These are phyloP conservation scores for Cladosporium sp. DNA, from an alignment of 2,329 filamentous ascomycete genomes.

Conservation along the genomic window DNA sequence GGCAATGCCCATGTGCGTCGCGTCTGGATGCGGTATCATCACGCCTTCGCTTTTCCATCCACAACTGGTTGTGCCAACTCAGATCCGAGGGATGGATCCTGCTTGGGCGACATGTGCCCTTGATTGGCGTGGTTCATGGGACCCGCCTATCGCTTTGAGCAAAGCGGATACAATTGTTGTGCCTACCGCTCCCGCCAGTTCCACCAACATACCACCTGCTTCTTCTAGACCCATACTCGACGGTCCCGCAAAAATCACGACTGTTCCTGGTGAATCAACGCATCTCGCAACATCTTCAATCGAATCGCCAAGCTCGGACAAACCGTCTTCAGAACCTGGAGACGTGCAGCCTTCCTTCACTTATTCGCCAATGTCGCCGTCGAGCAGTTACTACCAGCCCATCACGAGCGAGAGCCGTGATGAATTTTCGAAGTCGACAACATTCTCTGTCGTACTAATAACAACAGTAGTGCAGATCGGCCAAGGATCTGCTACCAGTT, in stretches of 20 bases:
- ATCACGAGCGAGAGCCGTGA: not conserved
- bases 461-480: not conserved
- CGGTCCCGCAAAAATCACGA: not conserved
- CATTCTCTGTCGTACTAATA: not conserved
- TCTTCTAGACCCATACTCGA: not conserved
- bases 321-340: not conserved
- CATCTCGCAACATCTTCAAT: not conserved
- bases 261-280: not conserved
- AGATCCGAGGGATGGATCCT: constrained; percentile 23
- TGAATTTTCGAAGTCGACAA: not conserved
- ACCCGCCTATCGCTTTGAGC: constrained; percentile 22
- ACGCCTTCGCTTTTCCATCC: constrained; percentile 20
- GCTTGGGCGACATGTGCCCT: constrained; percentile 23
- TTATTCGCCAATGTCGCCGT: not conserved
- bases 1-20: constrained; percentile 3
- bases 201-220: not conserved
- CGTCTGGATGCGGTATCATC: constrained; percentile 17
- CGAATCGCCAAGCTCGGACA: not conserved
- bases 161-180: not conserved
- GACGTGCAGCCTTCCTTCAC: not conserved
- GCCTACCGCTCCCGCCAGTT: not conserved
- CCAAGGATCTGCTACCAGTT: not conserved
- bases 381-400: not conserved
- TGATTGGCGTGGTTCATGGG: constrained; percentile 22
- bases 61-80: constrained; percentile 21